Evolutionary conservation across 129 eudicot genomes (phyloP).

Genomic region (Lactuca sativa): DNA sequence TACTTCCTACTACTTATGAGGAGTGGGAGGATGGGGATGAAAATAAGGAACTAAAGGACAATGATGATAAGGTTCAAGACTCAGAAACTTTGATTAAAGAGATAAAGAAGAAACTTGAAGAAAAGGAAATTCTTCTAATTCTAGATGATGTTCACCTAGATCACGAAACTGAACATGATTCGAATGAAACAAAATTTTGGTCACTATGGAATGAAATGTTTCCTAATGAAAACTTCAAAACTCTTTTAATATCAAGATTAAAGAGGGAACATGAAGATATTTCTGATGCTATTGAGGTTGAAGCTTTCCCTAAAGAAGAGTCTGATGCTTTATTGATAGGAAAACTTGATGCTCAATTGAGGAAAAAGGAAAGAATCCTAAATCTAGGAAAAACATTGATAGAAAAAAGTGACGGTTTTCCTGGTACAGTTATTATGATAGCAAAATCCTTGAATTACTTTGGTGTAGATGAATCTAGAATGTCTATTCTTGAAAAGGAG

Average conservation of each 20-base stretch:
- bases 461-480: constrained; percentile 18
- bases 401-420: constrained; percentile 19
- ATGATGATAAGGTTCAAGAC: not conserved
- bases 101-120: not conserved
- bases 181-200: constrained; percentile 14
- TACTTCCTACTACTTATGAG: constrained; percentile 10
- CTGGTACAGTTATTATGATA: constrained; percentile 28
- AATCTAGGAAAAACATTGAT: constrained; percentile 2
- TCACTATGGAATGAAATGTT: not conserved
- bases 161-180: not conserved
- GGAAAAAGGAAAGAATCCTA: not conserved
- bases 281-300: not conserved
- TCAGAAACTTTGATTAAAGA: not conserved
- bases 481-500: constrained; percentile 15
- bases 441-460: constrained; percentile 40
- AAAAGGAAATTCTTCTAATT: constrained; percentile 26
- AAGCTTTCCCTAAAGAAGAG: constrained; percentile 8
- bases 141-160: constrained; percentile 33
- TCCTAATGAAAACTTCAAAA: not conserved
- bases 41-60: not conserved
- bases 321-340: constrained; percentile 26
- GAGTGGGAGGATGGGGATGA: constrained; percentile 46
- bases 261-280: not conserved
- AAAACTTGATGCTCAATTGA: constrained; percentile 3
- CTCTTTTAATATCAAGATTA: constrained; percentile 13